A percentile compares a stretch with the other conserved stretches of the same genome.
Evolutionary conservation across 148 eudicot genomes (phyloP).

Genomic region (Chenopodium album): DNA sequence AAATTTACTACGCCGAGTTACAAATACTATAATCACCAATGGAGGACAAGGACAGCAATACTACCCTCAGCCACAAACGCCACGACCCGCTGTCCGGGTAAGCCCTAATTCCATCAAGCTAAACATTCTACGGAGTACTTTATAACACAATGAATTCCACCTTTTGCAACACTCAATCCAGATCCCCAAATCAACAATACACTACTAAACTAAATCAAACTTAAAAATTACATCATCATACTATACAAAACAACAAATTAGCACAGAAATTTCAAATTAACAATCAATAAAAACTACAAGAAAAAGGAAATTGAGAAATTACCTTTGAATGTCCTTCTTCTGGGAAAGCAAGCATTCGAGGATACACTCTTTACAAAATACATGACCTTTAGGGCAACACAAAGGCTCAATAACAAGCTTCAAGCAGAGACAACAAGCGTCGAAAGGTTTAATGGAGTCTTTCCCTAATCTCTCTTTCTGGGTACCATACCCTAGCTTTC

Average conservation of each 20-base stretch:
- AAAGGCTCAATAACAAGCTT: conserved; percentile 79
- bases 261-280: not conserved
- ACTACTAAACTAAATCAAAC: not conserved
- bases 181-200: not conserved
- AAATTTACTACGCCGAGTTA: not conserved
- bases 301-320: not conserved
- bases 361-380: conserved; percentile 91
- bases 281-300: not conserved
- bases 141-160: not conserved
- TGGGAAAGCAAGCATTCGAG: conserved; percentile 86
- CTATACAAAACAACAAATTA: not conserved
- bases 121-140: not conserved
- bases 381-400: conserved; percentile 82
- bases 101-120: not conserved
- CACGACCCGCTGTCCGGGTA: not conserved
- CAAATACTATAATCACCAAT: not conserved
- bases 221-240: not conserved
- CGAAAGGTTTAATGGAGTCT: conserved; percentile 92
- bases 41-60: not conserved
- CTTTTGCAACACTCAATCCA: not conserved
- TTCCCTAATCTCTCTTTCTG: conserved; percentile 89
- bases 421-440: conserved; percentile 80
- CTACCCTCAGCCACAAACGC: not conserved
- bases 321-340: conserved; percentile 94
- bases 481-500: conserved; percentile 85